Base-by-base conservation (phyloP, 1,284 basidiomycete species). In the Cerioporus squamosus region DNA sequence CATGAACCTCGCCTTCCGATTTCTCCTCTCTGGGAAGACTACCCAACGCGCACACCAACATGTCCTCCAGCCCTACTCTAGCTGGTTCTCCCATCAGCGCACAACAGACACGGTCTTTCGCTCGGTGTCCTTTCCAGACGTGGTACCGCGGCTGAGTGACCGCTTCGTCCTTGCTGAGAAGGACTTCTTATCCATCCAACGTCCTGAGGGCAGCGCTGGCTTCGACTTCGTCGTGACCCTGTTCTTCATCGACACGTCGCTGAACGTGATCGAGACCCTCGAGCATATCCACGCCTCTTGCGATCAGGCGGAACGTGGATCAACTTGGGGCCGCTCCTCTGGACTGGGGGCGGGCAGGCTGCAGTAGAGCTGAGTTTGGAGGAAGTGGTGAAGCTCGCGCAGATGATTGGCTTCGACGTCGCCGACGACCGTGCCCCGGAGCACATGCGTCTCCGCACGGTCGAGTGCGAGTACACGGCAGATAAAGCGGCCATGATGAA, bases 231-330 rank as follows among this genome's bases (percentile, higher is more conserved):
- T 88, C 61, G 78, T 85, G 10, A 88, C 87, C 5, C 76, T 88
- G 10, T 89, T 88, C 75, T 90, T 90, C 76, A 84, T 90, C 68
- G 86, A 86, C 74, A 88, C 86, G 12, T 85, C 87, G 0, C 70
- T 81, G 44, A 86, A 88, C 66, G 76, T 83, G 20, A 74, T 87
- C 55, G 70, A 79, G 7, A 83, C 84, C 3, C 71, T 84, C 53
- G 73, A 79, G 50, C 81, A 85, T 24, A 84, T 87, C 31, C 74
- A 83, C 65, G 36, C 64, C 75, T 87, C 22, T 76, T 88, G 15
- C 77, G 77, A 31, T 81, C 83, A 0, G 83, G 84, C 4, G 87
- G 86, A 1, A 76, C 71, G 6, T 90, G 87, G 87, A 81, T 89
- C 67, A 90, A 89, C 66, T 75, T 88, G 2, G 87, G 87, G 0